Conservation (phyloP, 2,329 filamentous ascomycete species). For the Zarea fungicola region DNA sequence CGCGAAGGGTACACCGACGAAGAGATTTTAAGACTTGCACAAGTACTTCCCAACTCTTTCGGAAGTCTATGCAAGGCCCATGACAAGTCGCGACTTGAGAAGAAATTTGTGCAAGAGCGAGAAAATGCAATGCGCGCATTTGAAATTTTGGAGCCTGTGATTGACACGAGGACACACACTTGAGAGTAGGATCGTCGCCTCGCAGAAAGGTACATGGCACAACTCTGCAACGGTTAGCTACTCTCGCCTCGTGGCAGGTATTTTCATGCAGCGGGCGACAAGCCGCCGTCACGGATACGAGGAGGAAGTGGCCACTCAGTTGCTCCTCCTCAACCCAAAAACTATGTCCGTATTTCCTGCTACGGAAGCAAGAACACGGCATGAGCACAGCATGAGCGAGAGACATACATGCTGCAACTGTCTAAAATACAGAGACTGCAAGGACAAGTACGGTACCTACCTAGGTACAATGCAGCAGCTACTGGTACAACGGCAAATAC, state of each 20-base stretch:
- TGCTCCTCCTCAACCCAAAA: too few species aligned
- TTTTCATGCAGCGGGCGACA: background rate
- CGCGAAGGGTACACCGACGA: background rate
- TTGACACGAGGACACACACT: background rate
- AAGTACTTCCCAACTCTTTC: background rate
- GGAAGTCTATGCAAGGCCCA: constrained; percentile 2
- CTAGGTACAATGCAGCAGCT: too few species aligned
- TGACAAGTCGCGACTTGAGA: background rate
- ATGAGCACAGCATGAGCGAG: too few species aligned
- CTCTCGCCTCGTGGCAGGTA: background rate
- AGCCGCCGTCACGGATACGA: background rate
- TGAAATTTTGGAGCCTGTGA: too few species aligned
- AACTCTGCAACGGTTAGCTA: background rate
- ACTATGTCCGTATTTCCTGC: too few species aligned
- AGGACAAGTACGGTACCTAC: too few species aligned
- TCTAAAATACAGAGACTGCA: too few species aligned
- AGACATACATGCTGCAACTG: too few species aligned
- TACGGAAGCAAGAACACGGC: too few species aligned
- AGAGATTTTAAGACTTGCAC: background rate
- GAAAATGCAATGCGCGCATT: too few species aligned
- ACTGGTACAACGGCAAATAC: too few species aligned
- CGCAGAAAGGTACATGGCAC: background rate
- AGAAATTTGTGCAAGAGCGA: background rate
- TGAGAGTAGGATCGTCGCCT: constrained; percentile 7
- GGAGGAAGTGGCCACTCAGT: too few species aligned